Evolutionary conservation across 73 alveolate species (phyloP).

Genomic region (Uronychia setigera): DNA sequence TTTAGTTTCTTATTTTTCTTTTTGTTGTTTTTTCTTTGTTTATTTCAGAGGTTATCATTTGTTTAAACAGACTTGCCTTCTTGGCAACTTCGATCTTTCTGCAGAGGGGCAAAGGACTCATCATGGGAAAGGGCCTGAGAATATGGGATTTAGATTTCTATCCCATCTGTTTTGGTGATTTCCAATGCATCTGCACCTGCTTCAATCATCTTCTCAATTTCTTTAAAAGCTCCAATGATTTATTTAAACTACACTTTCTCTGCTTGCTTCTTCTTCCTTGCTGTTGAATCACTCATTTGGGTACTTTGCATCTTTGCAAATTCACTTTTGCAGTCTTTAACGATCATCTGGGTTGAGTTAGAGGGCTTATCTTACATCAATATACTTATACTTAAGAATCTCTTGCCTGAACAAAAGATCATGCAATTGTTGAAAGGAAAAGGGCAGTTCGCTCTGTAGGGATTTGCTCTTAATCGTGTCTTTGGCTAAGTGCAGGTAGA

Average conservation of each 20-base stretch:
- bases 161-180: too few relatives aligned
- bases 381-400: neutral
- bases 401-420: neutral
- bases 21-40: too few relatives aligned
- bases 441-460: neutral
- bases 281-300: neutral
- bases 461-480: neutral
- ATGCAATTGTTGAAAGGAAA: neutral
- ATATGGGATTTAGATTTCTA: too few relatives aligned
- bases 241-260: neutral
- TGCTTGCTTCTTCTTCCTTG: neutral
- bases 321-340: neutral
- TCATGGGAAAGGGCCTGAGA: too few relatives aligned
- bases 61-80: too few relatives aligned
- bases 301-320: too few relatives aligned
- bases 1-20: neutral
- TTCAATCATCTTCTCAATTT: neutral
- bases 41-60: too few relatives aligned
- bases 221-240: neutral
- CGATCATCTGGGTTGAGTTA: neutral
- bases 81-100: too few relatives aligned
- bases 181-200: neutral
- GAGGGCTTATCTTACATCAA: neutral
- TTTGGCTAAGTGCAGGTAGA: neutral
- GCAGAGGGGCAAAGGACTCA: too few relatives aligned